Conservation (phyloP, 202 grass and related monocot species). For the Panicum hallii region DNA sequence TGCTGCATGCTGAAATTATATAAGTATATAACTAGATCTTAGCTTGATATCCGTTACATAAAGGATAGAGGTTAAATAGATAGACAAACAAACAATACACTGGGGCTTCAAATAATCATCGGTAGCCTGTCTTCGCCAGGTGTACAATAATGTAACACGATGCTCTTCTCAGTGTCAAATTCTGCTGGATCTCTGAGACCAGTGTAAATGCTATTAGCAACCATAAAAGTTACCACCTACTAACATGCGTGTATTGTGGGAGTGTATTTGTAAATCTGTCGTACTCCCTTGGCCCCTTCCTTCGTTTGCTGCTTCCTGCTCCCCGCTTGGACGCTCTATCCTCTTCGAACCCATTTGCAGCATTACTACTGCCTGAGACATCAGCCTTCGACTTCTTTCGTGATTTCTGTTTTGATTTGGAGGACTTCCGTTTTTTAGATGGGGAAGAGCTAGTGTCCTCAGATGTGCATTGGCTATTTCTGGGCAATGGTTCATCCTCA, state of each 20-base stretch:
- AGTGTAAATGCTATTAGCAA: background rate
- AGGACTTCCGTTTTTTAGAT: slow-evolving; percentile 59
- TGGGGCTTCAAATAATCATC: background rate
- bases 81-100: slow-evolving; percentile 39
- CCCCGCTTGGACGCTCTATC: slow-evolving; percentile 23
- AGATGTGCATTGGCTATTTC: slow-evolving; percentile 56
- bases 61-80: background rate
- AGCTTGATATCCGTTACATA: slow-evolving; percentile 2
- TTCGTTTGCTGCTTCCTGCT: slow-evolving; percentile 48
- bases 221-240: slow-evolving; percentile 47
- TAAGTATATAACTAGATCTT: background rate
- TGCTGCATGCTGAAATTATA: slow-evolving; percentile 41
- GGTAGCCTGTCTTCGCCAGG: background rate
- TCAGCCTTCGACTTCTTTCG: slow-evolving; percentile 50
- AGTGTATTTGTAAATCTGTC: slow-evolving; percentile 63
- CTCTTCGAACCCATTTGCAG: slow-evolving; percentile 44
- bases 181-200: background rate
- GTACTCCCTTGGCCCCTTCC: slow-evolving; percentile 54
- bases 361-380: slow-evolving; percentile 37
- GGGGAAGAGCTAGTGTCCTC: slow-evolving; percentile 53
- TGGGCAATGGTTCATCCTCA: slow-evolving; percentile 79
- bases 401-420: slow-evolving; percentile 62
- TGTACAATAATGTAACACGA: slow-evolving; percentile 1
- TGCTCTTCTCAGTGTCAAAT: background rate
- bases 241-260: slow-evolving; percentile 49